Evolutionary conservation across 129 eudicot species (phyloP).

Genomic region (Helianthus tuberosus): DNA sequence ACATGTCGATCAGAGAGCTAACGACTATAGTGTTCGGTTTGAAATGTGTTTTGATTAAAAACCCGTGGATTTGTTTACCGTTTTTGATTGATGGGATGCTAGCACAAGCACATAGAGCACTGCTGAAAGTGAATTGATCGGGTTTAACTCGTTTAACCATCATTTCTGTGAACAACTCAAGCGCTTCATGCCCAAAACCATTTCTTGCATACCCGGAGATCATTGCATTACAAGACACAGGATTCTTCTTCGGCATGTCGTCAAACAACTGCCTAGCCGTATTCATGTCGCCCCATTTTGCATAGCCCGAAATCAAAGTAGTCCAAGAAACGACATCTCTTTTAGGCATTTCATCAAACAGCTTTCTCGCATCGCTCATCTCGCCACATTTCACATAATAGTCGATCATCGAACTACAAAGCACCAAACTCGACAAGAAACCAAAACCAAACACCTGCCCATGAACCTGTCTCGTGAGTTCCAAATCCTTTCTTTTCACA

Average conservation of each 20-base stretch:
- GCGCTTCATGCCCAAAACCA: conserved; percentile 53
- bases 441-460: conserved; percentile 56
- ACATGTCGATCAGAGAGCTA: conserved; percentile 83
- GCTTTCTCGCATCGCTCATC: conserved; percentile 50
- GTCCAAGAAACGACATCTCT: conserved; percentile 77
- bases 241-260: conserved; percentile 60
- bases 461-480: conserved; percentile 62
- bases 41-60: conserved; percentile 42
- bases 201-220: conserved; percentile 73
- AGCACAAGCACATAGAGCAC: conserved; percentile 69
- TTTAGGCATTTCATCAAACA: conserved; percentile 66
- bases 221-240: conserved; percentile 72
- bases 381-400: conserved; percentile 72
- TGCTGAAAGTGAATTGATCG: conserved; percentile 74
- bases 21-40: conserved; percentile 64
- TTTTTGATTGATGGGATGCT: conserved; percentile 44
- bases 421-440: conserved; percentile 51
- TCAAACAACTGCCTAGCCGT: conserved; percentile 56
- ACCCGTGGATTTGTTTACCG: conserved; percentile 77
- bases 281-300: conserved; percentile 55
- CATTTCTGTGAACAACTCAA: conserved; percentile 54
- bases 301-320: conserved; percentile 67
- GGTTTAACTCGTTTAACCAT: conserved; percentile 48
- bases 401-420: conserved; percentile 67
- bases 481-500: conserved; percentile 47